Evolutionary conservation across 1,284 basidiomycete species (phyloP).

Genomic region (Thecaphora frezii): DNA sequence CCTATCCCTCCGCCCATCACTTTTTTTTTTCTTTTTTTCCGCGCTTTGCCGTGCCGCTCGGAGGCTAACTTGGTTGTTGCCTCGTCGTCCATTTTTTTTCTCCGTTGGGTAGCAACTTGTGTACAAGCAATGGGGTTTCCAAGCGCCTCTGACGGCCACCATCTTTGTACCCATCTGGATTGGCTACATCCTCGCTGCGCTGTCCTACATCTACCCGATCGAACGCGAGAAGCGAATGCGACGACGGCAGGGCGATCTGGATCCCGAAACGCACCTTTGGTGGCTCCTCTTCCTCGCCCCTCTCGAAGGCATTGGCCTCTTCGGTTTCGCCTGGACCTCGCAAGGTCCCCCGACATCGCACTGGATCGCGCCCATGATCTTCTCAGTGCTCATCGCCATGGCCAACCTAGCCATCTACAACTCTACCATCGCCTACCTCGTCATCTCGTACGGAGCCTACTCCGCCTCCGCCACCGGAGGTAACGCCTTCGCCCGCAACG

Average conservation of each 20-base stretch:
- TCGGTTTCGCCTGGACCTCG: slow-evolving; percentile 62
- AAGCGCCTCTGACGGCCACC: slow-evolving; percentile 50
- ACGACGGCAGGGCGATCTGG: slow-evolving; percentile 35
- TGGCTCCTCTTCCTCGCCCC: slow-evolving; percentile 60
- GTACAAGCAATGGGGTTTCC: slow-evolving; percentile 61
- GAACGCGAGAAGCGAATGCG: slow-evolving; percentile 56
- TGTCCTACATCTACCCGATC: slow-evolving; percentile 59
- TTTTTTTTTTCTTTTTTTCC: slow-evolving; percentile 59
- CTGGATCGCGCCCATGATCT: slow-evolving; percentile 62
- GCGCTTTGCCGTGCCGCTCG: no score
- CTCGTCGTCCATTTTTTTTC: slow-evolving; percentile 51
- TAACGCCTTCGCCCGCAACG: slow-evolving; percentile 55
- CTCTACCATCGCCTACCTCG: slow-evolving; percentile 61
- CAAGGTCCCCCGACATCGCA: slow-evolving; percentile 57
- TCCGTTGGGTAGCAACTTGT: slow-evolving; percentile 38
- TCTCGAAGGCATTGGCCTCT: slow-evolving; percentile 60
- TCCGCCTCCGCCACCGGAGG: slow-evolving; percentile 60
- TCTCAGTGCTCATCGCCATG: slow-evolving; percentile 60
- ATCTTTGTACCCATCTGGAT: slow-evolving; percentile 60
- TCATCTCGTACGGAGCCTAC: slow-evolving; percentile 59
- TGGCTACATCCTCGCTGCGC: slow-evolving; percentile 61
- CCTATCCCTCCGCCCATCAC: no score
- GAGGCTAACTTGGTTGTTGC: no score
- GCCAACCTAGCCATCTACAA: slow-evolving; percentile 58
- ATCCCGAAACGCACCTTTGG: slow-evolving; percentile 60